phyloP scores from a whole-genome alignment of 108 stramenopile genomes.

The Fragilaria crotonensis region DNA sequence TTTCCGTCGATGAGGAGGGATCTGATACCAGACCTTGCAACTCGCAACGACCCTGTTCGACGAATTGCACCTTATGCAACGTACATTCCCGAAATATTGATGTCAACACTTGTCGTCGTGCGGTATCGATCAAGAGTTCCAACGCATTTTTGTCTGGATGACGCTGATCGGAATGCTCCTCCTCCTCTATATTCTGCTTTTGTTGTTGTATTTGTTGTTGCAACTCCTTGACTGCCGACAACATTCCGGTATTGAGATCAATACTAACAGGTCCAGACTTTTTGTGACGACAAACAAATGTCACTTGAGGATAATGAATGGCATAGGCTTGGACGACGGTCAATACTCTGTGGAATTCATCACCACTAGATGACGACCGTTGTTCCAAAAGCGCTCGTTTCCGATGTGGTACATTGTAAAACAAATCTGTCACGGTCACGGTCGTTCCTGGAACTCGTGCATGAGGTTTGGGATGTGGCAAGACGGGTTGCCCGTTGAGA shows the following conservation, averaged over 20 bases:
- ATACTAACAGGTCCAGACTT: constrained; percentile 12
- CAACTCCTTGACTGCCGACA: constrained; percentile 35
- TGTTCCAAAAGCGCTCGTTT: too few species aligned
- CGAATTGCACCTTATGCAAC: too few species aligned
- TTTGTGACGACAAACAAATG: constrained; percentile 74
- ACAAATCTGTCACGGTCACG: constrained; percentile 91
- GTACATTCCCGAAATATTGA: too few species aligned
- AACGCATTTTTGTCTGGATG: too few species aligned
- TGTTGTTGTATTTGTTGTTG: constrained; percentile 18
- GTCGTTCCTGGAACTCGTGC: constrained; percentile 90
- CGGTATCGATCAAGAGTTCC: too few species aligned
- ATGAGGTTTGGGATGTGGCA: constrained; percentile 62
- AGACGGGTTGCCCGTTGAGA: constrained; percentile 58
- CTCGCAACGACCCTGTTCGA: too few species aligned
- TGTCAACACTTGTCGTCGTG: too few species aligned
- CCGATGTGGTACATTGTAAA: constrained; percentile 94
- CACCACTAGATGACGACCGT: constrained; percentile 51
- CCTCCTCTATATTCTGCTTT: too few species aligned
- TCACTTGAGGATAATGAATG: constrained; percentile 77
- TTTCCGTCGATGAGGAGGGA: too few species aligned
- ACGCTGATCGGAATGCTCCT: too few species aligned
- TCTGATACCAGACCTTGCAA: too few species aligned
- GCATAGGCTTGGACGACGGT: constrained; percentile 86
- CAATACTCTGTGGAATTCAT: constrained; percentile 84
- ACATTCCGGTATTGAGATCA: constrained; percentile 62